These are phyloP conservation scores for Craterostigma plantagineum DNA, from an alignment of 257 asterid genomes.

Conservation along the genomic window DNA sequence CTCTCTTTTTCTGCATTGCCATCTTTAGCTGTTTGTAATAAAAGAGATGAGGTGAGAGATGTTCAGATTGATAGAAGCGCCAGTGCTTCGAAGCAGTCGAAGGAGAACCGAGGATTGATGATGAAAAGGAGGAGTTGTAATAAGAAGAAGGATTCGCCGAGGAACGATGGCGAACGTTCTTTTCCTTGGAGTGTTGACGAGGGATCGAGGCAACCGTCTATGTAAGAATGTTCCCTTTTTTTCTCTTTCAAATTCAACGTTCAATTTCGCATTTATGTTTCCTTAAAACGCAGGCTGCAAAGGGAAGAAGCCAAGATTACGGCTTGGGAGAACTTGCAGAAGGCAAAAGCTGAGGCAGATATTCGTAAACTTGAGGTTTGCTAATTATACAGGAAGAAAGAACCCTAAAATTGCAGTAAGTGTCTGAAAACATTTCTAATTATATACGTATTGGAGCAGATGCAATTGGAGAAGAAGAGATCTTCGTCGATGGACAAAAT, in stretches of 20 bases:
- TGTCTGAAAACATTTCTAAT: not conserved
- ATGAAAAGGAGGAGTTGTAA: constrained; percentile 13
- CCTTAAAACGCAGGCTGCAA: constrained; percentile 1
- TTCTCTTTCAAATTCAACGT: not conserved
- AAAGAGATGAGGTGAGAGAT: constrained; percentile 46
- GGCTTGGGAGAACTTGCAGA: constrained; percentile 4
- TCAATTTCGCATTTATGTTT: not conserved
- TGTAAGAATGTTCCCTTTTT: not conserved
- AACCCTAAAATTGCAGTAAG: not conserved
- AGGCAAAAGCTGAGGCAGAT: constrained; percentile 4
- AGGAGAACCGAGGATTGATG: constrained; percentile 15
- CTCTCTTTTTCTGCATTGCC: constrained; percentile 24
- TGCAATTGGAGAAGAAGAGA: constrained; percentile 7
- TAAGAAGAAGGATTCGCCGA: constrained; percentile 10
- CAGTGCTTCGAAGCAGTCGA: constrained; percentile 18
- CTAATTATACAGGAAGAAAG: not conserved
- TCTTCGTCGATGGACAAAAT: constrained; percentile 4
- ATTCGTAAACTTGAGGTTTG: constrained; percentile 2
- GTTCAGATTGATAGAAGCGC: constrained; percentile 63
- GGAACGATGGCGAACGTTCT: constrained; percentile 9
- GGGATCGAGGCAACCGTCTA: constrained; percentile 11
- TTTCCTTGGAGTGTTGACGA: constrained; percentile 24
- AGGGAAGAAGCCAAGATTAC: constrained; percentile 2
- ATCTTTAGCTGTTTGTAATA: constrained; percentile 15
- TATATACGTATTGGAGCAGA: not conserved